Evolutionary conservation across 2,329 filamentous ascomycete species (phyloP).

Genomic region (Metarhizium brunneum): DNA sequence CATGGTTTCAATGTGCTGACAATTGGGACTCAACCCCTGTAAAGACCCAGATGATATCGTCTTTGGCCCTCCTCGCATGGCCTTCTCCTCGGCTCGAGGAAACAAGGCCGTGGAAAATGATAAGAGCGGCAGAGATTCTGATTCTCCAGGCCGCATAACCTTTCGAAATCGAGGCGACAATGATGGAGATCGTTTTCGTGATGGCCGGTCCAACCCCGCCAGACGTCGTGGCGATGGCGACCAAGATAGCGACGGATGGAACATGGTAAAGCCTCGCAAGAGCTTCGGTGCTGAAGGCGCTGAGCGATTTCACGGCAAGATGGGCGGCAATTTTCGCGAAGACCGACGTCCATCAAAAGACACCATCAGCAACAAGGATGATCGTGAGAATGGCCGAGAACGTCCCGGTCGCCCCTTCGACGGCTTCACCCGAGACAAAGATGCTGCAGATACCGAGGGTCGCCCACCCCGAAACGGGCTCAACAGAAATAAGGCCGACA

Average conservation of each 20-base stretch:
- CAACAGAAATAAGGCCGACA: slow-evolving; percentile 56
- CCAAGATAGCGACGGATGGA: slow-evolving; percentile 64
- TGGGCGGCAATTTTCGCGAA: slow-evolving; percentile 41
- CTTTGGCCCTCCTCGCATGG: slow-evolving; percentile 73
- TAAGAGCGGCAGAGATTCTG: slow-evolving; percentile 41
- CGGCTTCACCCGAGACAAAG: slow-evolving; percentile 37
- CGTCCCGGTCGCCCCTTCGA: slow-evolving; percentile 41
- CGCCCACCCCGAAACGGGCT: slow-evolving; percentile 54
- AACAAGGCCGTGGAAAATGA: slow-evolving; percentile 42
- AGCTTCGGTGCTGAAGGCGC: slow-evolving; percentile 65
- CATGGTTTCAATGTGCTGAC: neutral
- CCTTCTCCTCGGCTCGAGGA: slow-evolving; percentile 69
- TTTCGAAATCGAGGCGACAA: slow-evolving; percentile 43
- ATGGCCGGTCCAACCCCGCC: slow-evolving; percentile 34
- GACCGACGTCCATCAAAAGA: slow-evolving; percentile 40
- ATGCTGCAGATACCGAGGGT: slow-evolving; percentile 43
- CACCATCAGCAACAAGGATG: slow-evolving; percentile 28
- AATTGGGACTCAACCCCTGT: neutral
- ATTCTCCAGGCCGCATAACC: slow-evolving; percentile 48
- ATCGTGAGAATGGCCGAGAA: slow-evolving; percentile 43
- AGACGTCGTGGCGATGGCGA: slow-evolving; percentile 47
- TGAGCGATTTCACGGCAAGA: slow-evolving; percentile 59
- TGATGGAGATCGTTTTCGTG: slow-evolving; percentile 42
- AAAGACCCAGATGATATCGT: slow-evolving; percentile 70
- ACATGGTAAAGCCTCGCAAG: slow-evolving; percentile 62